A percentile compares a stretch with the other conserved stretches of the same genome.
phyloP scores from a whole-genome alignment of 495 filamentous ascomycete species.

The Cercophora samala region DNA sequence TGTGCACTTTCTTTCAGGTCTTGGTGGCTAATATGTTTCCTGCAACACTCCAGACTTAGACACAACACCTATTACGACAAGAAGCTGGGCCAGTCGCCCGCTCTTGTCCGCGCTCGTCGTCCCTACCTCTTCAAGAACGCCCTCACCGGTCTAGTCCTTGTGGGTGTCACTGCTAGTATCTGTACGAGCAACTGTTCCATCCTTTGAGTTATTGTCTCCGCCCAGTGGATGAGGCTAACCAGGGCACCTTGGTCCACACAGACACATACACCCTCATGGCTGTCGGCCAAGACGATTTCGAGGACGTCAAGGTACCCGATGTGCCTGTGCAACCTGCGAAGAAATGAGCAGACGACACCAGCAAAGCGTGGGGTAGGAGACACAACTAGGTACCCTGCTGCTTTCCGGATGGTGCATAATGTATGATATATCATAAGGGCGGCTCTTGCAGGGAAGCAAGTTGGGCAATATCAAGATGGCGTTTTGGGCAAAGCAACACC shows the following conservation, averaged over 20 bases:
- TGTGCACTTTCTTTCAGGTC: background rate
- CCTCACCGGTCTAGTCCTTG: constrained; percentile 65
- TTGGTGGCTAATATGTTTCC: background rate
- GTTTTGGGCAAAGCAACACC: background rate
- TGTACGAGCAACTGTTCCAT: constrained; percentile 51
- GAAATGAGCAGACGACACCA: constrained; percentile 25
- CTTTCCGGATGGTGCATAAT: background rate
- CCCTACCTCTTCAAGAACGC: constrained; percentile 91
- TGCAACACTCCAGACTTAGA: constrained; percentile 53
- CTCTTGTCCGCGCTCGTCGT: constrained; percentile 83
- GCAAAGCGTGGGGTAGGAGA: background rate
- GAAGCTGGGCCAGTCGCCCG: constrained; percentile 71
- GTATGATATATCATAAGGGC: background rate
- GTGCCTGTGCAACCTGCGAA: constrained; percentile 38
- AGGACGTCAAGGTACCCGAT: constrained; percentile 85
- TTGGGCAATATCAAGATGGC: background rate
- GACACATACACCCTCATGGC: constrained; percentile 85
- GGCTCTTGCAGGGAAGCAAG: background rate
- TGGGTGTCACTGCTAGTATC: constrained; percentile 67
- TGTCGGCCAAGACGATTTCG: constrained; percentile 96
- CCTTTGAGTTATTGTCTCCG: background rate
- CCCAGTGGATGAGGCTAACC: constrained; percentile 4
- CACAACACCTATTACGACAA: constrained; percentile 86
- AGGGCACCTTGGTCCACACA: constrained; percentile 35
- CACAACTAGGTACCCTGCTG: background rate